Conservation (phyloP, 768 basidiomycete species). For the Xerocomus potaroensis region DNA sequence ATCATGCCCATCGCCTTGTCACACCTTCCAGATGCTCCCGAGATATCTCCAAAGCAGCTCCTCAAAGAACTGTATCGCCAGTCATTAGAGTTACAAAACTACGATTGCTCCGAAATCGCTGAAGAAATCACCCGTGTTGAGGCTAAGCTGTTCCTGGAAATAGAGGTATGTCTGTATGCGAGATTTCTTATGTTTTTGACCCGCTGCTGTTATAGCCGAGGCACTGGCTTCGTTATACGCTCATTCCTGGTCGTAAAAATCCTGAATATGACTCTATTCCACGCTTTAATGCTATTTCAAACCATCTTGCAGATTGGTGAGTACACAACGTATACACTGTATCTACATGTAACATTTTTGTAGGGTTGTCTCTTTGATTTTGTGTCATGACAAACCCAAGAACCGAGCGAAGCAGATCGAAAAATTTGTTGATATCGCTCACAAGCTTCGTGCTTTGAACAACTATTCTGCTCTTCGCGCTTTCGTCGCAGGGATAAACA, state of each 20-base stretch:
- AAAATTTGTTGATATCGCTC: slow-evolving; percentile 82
- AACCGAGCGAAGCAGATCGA: slow-evolving; percentile 79
- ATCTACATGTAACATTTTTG: slow-evolving; percentile 1
- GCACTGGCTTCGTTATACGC: slow-evolving; percentile 80
- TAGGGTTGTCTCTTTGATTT: slow-evolving; percentile 89
- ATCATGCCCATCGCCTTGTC: slow-evolving; percentile 33
- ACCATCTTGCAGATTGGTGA: slow-evolving; percentile 82
- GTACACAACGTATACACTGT: slow-evolving; percentile 13
- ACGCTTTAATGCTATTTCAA: slow-evolving; percentile 70
- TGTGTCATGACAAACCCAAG: slow-evolving; percentile 79
- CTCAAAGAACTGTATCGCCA: slow-evolving; percentile 59
- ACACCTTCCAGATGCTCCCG: slow-evolving; percentile 30
- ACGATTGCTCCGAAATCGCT: slow-evolving; percentile 67
- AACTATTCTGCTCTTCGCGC: slow-evolving; percentile 94
- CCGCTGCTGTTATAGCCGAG: slow-evolving; percentile 54
- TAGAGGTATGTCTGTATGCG: slow-evolving; percentile 52
- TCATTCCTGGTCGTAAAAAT: slow-evolving; percentile 63
- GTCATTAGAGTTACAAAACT: slow-evolving; percentile 50
- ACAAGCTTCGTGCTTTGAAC: slow-evolving; percentile 73
- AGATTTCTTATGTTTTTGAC: not conserved
- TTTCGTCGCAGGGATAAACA: slow-evolving; percentile 90
- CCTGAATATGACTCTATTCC: slow-evolving; percentile 65
- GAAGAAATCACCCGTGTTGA: slow-evolving; percentile 81
- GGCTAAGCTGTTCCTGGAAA: slow-evolving; percentile 63
- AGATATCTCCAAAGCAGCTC: slow-evolving; percentile 50